Conservation (phyloP, 192 early-diverging fungal species). For the Tieghemiomyces parasiticus region DNA sequence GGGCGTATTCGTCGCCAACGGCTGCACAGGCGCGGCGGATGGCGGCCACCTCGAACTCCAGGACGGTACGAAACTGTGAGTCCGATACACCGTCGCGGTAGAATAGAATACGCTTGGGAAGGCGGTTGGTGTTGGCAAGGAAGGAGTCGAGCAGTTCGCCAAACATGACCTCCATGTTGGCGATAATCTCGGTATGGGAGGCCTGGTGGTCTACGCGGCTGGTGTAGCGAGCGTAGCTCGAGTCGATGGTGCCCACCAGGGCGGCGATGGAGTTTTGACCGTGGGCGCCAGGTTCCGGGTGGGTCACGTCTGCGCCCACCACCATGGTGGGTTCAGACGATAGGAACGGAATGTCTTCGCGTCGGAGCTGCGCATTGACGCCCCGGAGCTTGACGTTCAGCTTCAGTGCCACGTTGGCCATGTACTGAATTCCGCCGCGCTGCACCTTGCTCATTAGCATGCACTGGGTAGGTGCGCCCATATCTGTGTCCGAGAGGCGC, state of each 20-base stretch:
- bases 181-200: slow-evolving; percentile 54
- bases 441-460: slow-evolving; percentile 69
- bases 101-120: slow-evolving; percentile 64
- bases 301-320: slow-evolving; percentile 85
- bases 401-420: slow-evolving; percentile 89
- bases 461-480: slow-evolving; percentile 85
- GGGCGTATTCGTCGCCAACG: slow-evolving; percentile 53
- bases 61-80: slow-evolving; percentile 61
- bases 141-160: slow-evolving; percentile 51
- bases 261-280: slow-evolving; percentile 61
- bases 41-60: slow-evolving; percentile 58
- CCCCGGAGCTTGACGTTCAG: slow-evolving; percentile 90
- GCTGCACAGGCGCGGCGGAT: slow-evolving; percentile 43
- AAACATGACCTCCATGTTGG: slow-evolving; percentile 44
- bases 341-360: slow-evolving; percentile 53
- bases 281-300: slow-evolving; percentile 53
- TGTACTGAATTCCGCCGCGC: slow-evolving; percentile 73
- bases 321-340: slow-evolving; percentile 59
- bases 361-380: slow-evolving; percentile 54
- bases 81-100: slow-evolving; percentile 90
- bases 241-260: slow-evolving; percentile 53
- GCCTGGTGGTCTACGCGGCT: slow-evolving; percentile 49
- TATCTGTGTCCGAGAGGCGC: slow-evolving; percentile 72
- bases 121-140: slow-evolving; percentile 28
- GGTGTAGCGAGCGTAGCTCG: slow-evolving; percentile 41